Conservation (phyloP, 495 filamentous ascomycete species). For the Immersiella caudata region DNA sequence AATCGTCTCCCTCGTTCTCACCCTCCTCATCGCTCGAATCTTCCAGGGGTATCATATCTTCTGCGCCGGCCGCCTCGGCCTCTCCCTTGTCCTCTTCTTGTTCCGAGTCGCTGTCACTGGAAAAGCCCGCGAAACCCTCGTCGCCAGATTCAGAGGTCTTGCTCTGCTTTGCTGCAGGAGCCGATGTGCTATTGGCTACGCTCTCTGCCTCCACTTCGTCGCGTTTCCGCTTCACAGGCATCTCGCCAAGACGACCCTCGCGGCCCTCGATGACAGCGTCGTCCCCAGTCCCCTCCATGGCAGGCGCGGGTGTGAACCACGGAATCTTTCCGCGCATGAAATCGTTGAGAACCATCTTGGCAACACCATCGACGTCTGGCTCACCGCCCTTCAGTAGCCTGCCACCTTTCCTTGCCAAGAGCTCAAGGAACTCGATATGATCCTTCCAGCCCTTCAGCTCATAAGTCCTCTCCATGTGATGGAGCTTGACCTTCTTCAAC, state of each 20-base stretch:
- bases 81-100: conserved; percentile 41
- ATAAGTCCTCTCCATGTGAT: conserved; percentile 92
- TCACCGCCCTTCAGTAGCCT: conserved; percentile 86
- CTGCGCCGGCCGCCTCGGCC: conserved; percentile 39
- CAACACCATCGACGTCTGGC: conserved; percentile 88
- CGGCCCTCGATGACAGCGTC: conserved; percentile 60
- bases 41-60: conserved; percentile 57
- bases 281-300: conserved; percentile 56
- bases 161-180: conserved; percentile 28
- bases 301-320: conserved; percentile 87
- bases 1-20: conserved; percentile 36
- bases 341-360: conserved; percentile 93
- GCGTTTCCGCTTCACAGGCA: conserved; percentile 60
- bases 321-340: conserved; percentile 93
- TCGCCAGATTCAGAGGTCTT: conserved; percentile 33
- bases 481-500: conserved; percentile 74
- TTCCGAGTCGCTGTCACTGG: conserved; percentile 50
- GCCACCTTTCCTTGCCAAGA: conserved; percentile 85
- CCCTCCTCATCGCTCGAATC: conserved; percentile 54
- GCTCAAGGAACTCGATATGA: conserved; percentile 80
- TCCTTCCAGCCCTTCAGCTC: conserved; percentile 75
- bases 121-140: conserved; percentile 56
- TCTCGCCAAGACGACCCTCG: conserved; percentile 59
- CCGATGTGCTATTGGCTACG: conserved; percentile 36
- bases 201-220: conserved; percentile 51